Conservation (phyloP, 306 rosid genomes). For the Cicer bijugum region DNA sequence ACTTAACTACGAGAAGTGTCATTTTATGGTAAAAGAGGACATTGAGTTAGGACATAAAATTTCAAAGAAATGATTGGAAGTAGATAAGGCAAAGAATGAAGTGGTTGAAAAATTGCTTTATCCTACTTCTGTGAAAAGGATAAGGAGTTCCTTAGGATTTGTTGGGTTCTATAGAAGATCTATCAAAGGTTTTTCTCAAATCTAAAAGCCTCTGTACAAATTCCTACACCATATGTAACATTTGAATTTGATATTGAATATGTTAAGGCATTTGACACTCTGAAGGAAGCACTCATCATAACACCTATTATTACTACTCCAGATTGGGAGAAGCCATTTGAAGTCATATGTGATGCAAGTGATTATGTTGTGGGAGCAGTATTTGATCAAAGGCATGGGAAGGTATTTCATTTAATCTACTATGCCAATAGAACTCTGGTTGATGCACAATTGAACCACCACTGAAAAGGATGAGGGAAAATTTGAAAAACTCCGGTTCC, state of each 20-base stretch:
- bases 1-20: too few species aligned
- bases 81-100: neutral
- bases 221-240: too few species aligned
- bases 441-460: neutral
- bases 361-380: neutral
- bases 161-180: neutral
- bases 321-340: neutral
- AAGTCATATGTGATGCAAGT: neutral
- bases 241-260: too few species aligned
- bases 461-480: neutral
- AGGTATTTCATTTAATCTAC: neutral
- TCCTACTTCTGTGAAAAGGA: neutral
- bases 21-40: too few species aligned
- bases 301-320: too few species aligned
- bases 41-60: too few species aligned
- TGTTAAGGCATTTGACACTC: too few species aligned
- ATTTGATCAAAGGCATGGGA: neutral
- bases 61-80: too few species aligned
- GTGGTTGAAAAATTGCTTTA: neutral
- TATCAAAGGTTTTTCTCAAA: neutral
- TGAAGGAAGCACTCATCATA: too few species aligned
- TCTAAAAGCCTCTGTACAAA: neutral
- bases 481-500: too few species aligned
- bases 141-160: neutral
- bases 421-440: neutral